A percentile compares a stretch with the other conserved stretches of the same genome.
Evolutionary conservation across 2,329 filamentous ascomycete genomes (phyloP).

Genomic region (Balansia obtecta): DNA sequence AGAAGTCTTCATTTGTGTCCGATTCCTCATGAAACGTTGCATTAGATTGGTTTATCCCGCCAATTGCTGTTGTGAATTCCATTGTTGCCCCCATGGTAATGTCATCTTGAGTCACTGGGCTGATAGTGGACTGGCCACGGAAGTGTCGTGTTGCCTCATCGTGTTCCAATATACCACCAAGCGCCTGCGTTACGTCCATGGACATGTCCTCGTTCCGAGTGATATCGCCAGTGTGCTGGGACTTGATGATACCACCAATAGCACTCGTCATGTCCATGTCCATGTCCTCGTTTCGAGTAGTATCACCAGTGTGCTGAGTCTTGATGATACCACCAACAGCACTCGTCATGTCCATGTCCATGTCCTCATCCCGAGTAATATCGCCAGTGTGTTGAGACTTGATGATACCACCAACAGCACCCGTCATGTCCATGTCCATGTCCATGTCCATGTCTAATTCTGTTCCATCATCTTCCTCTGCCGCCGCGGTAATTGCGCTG

Average conservation of each 20-base stretch:
- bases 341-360: constrained; percentile 40
- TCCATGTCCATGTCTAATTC: constrained; percentile 25
- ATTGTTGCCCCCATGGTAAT: constrained; percentile 37
- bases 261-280: constrained; percentile 42
- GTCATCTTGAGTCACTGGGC: constrained; percentile 15
- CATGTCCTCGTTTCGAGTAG: constrained; percentile 50
- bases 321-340: constrained; percentile 42
- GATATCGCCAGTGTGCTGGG: constrained; percentile 28
- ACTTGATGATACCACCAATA: constrained; percentile 39
- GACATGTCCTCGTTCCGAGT: constrained; percentile 58
- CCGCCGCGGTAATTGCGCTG: constrained; percentile 18
- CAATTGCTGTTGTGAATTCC: constrained; percentile 74
- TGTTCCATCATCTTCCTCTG: constrained; percentile 18
- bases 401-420: constrained; percentile 42
- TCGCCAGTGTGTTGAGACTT: constrained; percentile 30
- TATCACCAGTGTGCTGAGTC: constrained; percentile 29
- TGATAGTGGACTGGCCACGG: not conserved
- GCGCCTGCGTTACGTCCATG: constrained; percentile 82
- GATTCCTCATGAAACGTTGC: constrained; percentile 22
- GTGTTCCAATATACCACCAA: constrained; percentile 63
- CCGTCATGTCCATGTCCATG: constrained; percentile 47
- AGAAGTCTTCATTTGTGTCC: constrained; percentile 53
- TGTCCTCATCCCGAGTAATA: constrained; percentile 31
- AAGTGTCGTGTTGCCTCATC: constrained; percentile 4
- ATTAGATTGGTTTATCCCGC: constrained; percentile 44